These are phyloP conservation scores for Schizosaccharomyces lindneri DNA, from an alignment of 805 yeast genomes.

Conservation along the genomic window DNA sequence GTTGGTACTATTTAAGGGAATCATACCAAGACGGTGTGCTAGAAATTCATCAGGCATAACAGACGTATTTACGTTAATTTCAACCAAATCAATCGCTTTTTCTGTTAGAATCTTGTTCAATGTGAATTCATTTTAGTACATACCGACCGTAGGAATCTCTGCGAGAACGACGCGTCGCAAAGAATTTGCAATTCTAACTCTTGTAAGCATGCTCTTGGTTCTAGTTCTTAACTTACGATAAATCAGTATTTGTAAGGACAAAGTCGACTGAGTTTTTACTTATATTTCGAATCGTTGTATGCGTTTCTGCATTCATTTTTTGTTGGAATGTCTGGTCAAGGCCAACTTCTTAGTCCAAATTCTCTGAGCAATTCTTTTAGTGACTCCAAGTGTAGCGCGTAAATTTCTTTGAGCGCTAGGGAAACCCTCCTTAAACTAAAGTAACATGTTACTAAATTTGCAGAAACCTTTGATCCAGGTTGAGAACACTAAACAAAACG, in stretches of 20 bases:
- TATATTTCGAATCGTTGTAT: constrained; percentile 68
- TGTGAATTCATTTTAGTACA: background rate
- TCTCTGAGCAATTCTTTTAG: background rate
- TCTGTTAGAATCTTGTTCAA: background rate
- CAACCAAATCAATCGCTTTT: constrained; percentile 76
- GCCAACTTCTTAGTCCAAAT: background rate
- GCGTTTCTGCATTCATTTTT: constrained; percentile 27
- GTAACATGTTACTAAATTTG: background rate
- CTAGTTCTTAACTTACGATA: constrained; percentile 21
- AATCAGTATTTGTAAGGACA: constrained; percentile 62
- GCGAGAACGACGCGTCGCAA: constrained; percentile 77
- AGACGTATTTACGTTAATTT: constrained; percentile 74
- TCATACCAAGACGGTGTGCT: constrained; percentile 77
- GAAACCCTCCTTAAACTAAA: background rate
- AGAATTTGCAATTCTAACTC: constrained; percentile 48
- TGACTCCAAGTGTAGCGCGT: background rate
- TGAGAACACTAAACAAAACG: background rate
- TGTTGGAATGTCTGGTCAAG: background rate
- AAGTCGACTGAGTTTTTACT: constrained; percentile 76
- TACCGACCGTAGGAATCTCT: constrained; percentile 73
- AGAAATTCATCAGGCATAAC: constrained; percentile 93
- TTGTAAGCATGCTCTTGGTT: background rate
- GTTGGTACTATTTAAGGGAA: constrained; percentile 66
- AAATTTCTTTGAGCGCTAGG: background rate
- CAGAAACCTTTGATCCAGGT: background rate